These are phyloP conservation scores for Phylloporus scabripes DNA, from an alignment of 768 basidiomycete species.

Conservation along the genomic window DNA sequence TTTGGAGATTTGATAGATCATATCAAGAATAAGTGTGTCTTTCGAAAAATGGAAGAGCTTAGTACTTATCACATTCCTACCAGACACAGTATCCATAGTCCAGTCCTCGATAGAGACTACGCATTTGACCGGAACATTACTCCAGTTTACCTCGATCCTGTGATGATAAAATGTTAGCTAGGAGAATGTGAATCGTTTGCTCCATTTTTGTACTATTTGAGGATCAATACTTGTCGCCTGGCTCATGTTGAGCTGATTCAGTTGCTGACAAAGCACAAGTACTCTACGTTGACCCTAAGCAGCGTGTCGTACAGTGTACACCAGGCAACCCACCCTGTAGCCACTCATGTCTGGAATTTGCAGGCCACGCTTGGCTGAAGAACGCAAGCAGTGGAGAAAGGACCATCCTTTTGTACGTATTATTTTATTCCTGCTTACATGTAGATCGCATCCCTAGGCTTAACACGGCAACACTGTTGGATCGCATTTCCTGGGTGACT, in stretches of 20 bases:
- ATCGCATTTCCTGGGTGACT: neutral
- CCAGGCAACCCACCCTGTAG: neutral
- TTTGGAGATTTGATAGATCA: conserved; percentile 12
- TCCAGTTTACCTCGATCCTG: conserved; percentile 12
- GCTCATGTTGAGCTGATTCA: too few relatives aligned
- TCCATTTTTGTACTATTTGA: neutral
- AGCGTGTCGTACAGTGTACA: neutral
- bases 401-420: conserved; percentile 94
- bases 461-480: neutral
- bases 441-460: conserved; percentile 1
- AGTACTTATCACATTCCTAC: neutral
- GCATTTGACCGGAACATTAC: conserved; percentile 18
- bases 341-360: conserved; percentile 82
- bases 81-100: conserved; percentile 18
- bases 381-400: conserved; percentile 98
- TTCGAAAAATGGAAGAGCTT: neutral
- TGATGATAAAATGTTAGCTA: conserved; percentile 2
- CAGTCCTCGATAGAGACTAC: conserved; percentile 16
- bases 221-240: too few relatives aligned
- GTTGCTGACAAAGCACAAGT: conserved; percentile 20
- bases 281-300: neutral
- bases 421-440: neutral
- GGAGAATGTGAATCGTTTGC: neutral
- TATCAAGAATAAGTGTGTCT: conserved; percentile 17
- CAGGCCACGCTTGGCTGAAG: conserved; percentile 87